Base-by-base conservation (phyloP, 305 asterid species). In the Solanum hybrid region DNA sequence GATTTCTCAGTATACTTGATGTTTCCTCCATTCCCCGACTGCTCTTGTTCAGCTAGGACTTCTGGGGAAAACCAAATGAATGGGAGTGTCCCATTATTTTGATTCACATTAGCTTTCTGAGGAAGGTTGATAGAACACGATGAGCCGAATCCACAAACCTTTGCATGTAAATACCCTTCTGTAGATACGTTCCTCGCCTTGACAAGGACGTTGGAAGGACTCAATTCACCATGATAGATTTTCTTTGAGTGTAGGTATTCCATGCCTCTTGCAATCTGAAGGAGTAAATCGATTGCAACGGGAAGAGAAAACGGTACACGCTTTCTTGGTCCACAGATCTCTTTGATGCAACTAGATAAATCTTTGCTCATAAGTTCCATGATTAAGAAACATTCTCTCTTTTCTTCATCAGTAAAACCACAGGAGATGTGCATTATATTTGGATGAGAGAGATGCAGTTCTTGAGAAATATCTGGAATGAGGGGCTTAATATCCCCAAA, bases 191-290 rank as follows among this genome's bases (percentile, higher is more conserved):
- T 91, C 89, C 97, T 93, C 1, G 94, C 31, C 87, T 93, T 97
- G n/a, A 96, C 90, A 33, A 95, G 94, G 89, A 97, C 92, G 86
- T 94, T 97, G 3, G 91, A 90, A 31, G 98, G 95, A 76, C 91
- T 97, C 31, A 97, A 89, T 29, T 95, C 95, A 15, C 99, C 99
- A 39, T 97, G 98, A 88, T 91, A 92, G 31, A 96, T 94, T 39
- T 93, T 94, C 90, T 93, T 95, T 0, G 97, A 93, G 91, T 97
- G 99, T 70, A 97, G 96, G 92, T 95, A 97, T 82, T 97, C 99
- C 98, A 96, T 96, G 27, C 99, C 99, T 90, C 98, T 91, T 27
- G 98, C 98, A 85, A 97, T 95, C 86, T 97, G 99, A 91, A 96
- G 93, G 96, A 97, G 95, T 33, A 95, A 92, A 89, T 96, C 98